A percentile compares a stretch with the other conserved stretches of the same genome.
Conservation (phyloP, 495 filamentous ascomycete genomes). For the Pyronema omphalodes region DNA sequence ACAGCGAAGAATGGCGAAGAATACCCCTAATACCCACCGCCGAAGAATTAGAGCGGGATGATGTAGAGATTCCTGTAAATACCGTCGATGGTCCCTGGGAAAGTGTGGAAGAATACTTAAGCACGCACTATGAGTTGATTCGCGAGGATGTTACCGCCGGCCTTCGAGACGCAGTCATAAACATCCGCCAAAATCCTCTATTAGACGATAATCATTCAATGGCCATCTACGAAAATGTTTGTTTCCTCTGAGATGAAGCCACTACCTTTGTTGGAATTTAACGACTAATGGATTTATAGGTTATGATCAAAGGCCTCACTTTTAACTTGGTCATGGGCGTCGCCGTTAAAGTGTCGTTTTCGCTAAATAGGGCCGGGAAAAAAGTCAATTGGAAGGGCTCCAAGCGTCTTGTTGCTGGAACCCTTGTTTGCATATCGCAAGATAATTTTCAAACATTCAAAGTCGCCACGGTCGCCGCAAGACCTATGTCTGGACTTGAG, state of each 20-base stretch:
- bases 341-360: slow-evolving; percentile 52
- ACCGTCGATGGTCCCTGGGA: slow-evolving; percentile 25
- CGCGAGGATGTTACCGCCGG: slow-evolving; percentile 43
- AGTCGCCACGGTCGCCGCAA: slow-evolving; percentile 54
- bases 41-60: slow-evolving; percentile 22
- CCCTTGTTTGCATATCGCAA: slow-evolving; percentile 48
- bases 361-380: slow-evolving; percentile 43
- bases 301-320: slow-evolving; percentile 43
- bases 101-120: slow-evolving; percentile 34
- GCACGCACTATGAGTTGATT: slow-evolving; percentile 46
- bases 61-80: slow-evolving; percentile 24
- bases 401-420: slow-evolving; percentile 49
- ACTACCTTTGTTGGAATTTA: neutral
- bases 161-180: slow-evolving; percentile 39
- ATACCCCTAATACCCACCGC: slow-evolving; percentile 31
- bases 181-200: slow-evolving; percentile 28
- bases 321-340: slow-evolving; percentile 41
- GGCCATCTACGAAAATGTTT: slow-evolving; percentile 58
- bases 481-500: slow-evolving; percentile 42
- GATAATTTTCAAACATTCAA: slow-evolving; percentile 54
- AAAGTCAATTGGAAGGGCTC: slow-evolving; percentile 63
- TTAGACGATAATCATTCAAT: slow-evolving; percentile 39
- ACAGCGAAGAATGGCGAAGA: slow-evolving; percentile 25
- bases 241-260: slow-evolving; percentile 5
- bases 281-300: slow-evolving; percentile 29